Percentiles rank a stretch among this genome's conserved stretches.
Conservation (phyloP, 768 basidiomycete genomes). For the Kwoniella sp. region DNA sequence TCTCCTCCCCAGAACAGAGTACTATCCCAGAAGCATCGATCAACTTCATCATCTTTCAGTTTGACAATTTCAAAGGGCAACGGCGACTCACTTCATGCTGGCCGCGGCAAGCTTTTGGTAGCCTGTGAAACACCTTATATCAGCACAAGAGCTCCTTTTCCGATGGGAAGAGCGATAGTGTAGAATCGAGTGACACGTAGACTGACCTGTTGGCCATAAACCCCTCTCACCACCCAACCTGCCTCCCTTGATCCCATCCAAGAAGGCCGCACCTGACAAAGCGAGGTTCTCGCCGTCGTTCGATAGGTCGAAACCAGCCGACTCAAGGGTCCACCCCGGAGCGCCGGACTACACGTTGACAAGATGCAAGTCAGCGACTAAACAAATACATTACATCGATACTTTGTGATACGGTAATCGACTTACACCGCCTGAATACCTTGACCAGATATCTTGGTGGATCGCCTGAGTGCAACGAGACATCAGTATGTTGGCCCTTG, state of each 20-base stretch:
- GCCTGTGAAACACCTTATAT: too few relatives aligned
- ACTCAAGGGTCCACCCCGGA: constrained; percentile 90
- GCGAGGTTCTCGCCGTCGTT: constrained; percentile 64
- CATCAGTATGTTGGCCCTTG: background rate
- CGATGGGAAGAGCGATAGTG: too few relatives aligned
- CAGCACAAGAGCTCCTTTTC: too few relatives aligned
- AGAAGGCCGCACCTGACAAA: constrained; percentile 81
- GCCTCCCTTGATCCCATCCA: constrained; percentile 69
- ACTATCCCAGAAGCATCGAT: too few relatives aligned
- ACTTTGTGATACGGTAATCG: background rate
- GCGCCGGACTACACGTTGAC: constrained; percentile 67
- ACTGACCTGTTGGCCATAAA: constrained; percentile 75
- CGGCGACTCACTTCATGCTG: constrained; percentile 73
- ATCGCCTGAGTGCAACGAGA: constrained; percentile 53
- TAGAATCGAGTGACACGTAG: background rate
- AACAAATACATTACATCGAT: too few relatives aligned
- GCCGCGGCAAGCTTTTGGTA: constrained; percentile 91
- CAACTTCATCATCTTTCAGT: too few relatives aligned
- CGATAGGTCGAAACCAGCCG: constrained; percentile 79
- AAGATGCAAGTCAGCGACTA: background rate
- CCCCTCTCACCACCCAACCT: constrained; percentile 76
- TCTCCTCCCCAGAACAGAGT: constrained; percentile 94
- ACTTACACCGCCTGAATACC: constrained; percentile 76
- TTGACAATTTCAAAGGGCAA: too few relatives aligned
- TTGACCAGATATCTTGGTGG: constrained; percentile 96